Evolutionary conservation across 192 early-diverging fungal species (phyloP), one percentile per base, ranked within the genome.

Genomic region (Chytriomyces sp.): DNA sequence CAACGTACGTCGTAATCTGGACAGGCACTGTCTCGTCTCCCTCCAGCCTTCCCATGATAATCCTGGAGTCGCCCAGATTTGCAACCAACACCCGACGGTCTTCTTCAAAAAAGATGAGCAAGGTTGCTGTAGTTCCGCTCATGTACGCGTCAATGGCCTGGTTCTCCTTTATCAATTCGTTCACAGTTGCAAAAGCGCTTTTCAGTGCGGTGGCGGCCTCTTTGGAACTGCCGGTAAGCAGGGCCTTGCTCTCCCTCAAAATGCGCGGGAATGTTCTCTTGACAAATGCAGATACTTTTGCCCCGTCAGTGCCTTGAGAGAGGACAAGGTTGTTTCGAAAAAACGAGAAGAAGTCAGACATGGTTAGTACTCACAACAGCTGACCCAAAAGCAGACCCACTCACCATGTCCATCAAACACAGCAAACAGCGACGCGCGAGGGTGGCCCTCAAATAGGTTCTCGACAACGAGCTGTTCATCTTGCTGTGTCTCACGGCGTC

Each of bases 401-500:
- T 16, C 60, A 77, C 87, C 87, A 67, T 89, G 87, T 9, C 87
- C 87, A 61, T 89, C 87, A 69, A 86, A 82, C 18, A 89, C 83
- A n/a, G 73, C 79, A 75, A 86, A 86, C 50, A 89, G 77, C 26
- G 64, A 23, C 69, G 77, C 59, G 28, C 79, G 62, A 48, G 78
- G 50, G 23, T 64, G 50, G 43, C 72, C 64, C 11, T 77, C 64
- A 43, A 84, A 79, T 13, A 82, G 23, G 61, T 60, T 50, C 44
- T 72, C 59, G 7, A 57, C 49, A 13, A 79, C 48, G 5, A 83
- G 76, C 66, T 28, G 80, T 26, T 80, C 81, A 74, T 85, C 84
- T 62, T 85, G 84, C 66, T 85, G 84, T 28, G 79, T 68, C 18
- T 82, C 50, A 7, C 84, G 71, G 13, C 81, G 76, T 28, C 84